phyloP scores from a whole-genome alignment of 345 rosid species.

The Carallia brachiata region DNA sequence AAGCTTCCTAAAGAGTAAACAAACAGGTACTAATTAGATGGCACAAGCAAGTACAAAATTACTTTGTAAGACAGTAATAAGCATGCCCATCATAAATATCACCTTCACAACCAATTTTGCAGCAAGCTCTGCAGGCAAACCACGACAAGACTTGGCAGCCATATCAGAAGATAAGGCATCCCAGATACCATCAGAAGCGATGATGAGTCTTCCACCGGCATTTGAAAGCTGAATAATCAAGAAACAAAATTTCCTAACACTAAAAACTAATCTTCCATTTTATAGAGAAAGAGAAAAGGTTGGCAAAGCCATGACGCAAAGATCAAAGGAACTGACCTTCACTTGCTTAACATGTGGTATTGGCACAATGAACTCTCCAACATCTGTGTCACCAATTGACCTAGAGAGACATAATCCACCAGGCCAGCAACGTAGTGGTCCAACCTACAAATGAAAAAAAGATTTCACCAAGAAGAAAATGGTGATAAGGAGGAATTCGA shows the following conservation, averaged over 20 bases:
- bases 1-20: slow-evolving; percentile 63
- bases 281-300: not conserved
- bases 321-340: slow-evolving; percentile 50
- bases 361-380: slow-evolving; percentile 96
- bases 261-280: slow-evolving; percentile 1
- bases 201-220: slow-evolving; percentile 94
- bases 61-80: not conserved
- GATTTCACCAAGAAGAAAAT: slow-evolving; percentile 10
- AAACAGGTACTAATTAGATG: slow-evolving; percentile 6
- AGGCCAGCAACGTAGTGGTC: slow-evolving; percentile 99
- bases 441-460: slow-evolving; percentile 53
- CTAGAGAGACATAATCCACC: slow-evolving; percentile 99
- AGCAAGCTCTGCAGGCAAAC: slow-evolving; percentile 95
- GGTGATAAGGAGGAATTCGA: not conserved
- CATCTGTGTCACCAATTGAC: slow-evolving; percentile 99
- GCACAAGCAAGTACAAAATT: not conserved
- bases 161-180: slow-evolving; percentile 85
- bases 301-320: not conserved
- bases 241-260: slow-evolving; percentile 10
- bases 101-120: slow-evolving; percentile 98
- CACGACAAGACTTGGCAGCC: slow-evolving; percentile 96
- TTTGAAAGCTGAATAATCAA: slow-evolving; percentile 60
- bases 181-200: slow-evolving; percentile 99
- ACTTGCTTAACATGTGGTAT: slow-evolving; percentile 99
- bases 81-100: slow-evolving; percentile 2